Percentiles rank a stretch among this genome's conserved stretches.
phyloP scores from a whole-genome alignment of 2,329 filamentous ascomycete species.

The Trichophyton schoenleinii region DNA sequence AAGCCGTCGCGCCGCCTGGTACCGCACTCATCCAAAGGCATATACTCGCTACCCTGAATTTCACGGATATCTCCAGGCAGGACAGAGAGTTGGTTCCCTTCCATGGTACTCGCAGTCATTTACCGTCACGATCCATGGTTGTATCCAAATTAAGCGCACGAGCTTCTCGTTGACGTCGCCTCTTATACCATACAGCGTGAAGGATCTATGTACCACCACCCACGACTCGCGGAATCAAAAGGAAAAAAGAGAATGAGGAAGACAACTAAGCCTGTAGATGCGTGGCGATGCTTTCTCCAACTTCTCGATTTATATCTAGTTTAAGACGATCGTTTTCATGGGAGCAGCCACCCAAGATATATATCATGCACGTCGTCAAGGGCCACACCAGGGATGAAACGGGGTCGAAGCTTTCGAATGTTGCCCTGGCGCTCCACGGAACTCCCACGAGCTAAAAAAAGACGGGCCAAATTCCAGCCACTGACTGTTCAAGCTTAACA shows the following conservation, averaged over 20 bases:
- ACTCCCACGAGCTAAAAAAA: background rate
- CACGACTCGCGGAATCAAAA: background rate
- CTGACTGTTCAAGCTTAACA: background rate
- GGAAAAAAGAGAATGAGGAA: background rate
- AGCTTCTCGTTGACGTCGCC: background rate
- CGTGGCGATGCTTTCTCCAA: background rate
- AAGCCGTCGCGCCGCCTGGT: background rate
- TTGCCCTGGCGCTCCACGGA: background rate
- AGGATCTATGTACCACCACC: background rate
- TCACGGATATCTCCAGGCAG: slow-evolving; percentile 9
- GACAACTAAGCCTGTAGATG: background rate
- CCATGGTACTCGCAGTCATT: slow-evolving; percentile 10
- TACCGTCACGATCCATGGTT: slow-evolving; percentile 8
- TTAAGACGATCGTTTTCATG: background rate
- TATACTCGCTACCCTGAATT: slow-evolving; percentile 1
- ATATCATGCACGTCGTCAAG: background rate
- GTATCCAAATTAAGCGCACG: background rate
- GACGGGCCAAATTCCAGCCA: background rate
- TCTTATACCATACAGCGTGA: background rate
- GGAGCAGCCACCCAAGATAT: background rate
- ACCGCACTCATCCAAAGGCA: background rate
- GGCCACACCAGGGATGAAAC: background rate
- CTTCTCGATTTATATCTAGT: background rate
- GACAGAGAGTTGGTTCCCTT: slow-evolving; percentile 8
- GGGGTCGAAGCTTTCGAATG: background rate